These are phyloP conservation scores for Micractinium conductrix DNA, from an alignment of 139 green algal species.

Conservation along the genomic window DNA sequence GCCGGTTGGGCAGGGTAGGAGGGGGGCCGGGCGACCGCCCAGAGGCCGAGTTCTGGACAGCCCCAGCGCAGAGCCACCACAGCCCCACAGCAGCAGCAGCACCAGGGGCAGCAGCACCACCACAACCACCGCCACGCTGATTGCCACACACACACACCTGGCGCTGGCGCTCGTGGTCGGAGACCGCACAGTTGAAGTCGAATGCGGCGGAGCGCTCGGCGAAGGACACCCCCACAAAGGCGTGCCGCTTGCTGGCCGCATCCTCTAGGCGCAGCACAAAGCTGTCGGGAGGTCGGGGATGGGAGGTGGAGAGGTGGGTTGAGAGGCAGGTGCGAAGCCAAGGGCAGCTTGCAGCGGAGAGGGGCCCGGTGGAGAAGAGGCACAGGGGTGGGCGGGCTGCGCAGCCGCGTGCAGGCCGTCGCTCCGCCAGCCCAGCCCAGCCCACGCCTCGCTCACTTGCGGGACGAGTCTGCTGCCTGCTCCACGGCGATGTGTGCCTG, in stretches of 20 bases:
- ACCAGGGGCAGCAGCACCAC: no score
- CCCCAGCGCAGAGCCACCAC: no score
- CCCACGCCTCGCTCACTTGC: conserved; percentile 46
- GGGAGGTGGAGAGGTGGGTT: neutral
- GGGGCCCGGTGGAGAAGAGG: neutral
- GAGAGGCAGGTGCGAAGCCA: neutral
- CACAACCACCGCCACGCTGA: no score
- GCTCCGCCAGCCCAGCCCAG: neutral
- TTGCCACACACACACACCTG: no score
- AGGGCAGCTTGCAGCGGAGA: neutral
- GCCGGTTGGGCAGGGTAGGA: no score
- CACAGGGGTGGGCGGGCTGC: neutral
- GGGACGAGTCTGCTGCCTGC: conserved; percentile 61
- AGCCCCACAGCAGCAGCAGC: no score
- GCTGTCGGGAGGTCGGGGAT: neutral
- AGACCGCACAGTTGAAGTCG: conserved; percentile 86
- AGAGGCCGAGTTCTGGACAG: no score
- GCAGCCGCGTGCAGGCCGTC: no score
- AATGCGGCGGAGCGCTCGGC: conserved; percentile 75
- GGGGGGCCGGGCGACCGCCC: no score
- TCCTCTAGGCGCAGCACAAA: conserved; percentile 86
- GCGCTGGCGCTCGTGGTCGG: conserved; percentile 64
- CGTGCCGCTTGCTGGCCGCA: conserved; percentile 64
- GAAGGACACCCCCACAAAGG: conserved; percentile 86
- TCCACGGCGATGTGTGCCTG: conserved; percentile 68